phyloP scores from a whole-genome alignment of 306 rosid genomes.

The Fagus sylvatica region DNA sequence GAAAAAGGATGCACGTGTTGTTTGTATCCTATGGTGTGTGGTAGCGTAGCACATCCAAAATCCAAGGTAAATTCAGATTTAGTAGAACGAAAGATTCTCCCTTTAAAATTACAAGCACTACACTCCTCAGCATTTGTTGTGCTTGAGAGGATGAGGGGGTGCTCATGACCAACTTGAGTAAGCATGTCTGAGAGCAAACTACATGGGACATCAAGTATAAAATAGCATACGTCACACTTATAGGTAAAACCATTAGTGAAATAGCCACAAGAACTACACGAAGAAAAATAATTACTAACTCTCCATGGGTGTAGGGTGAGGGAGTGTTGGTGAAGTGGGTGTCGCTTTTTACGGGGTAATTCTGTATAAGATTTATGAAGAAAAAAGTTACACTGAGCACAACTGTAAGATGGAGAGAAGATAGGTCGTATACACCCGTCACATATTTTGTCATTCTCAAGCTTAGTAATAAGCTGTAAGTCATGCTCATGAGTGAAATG shows the following conservation, averaged over 20 bases:
- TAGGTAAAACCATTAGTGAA: neutral
- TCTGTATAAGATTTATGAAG: neutral
- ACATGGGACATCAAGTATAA: neutral
- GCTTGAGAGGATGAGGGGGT: neutral
- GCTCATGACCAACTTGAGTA: neutral
- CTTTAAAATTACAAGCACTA: neutral
- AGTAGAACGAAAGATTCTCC: neutral
- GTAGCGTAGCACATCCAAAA: neutral
- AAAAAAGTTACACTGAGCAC: neutral
- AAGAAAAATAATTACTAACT: no score
- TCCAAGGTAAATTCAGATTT: neutral
- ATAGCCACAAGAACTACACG: accelerated
- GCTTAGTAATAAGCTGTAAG: neutral
- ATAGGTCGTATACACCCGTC: neutral
- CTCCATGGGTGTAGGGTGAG: neutral
- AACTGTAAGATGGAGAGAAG: neutral
- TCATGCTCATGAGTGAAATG: neutral
- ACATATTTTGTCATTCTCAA: neutral
- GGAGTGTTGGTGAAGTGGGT: neutral
- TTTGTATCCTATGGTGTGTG: neutral
- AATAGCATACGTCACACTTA: accelerated
- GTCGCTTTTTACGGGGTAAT: neutral
- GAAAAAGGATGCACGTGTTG: neutral
- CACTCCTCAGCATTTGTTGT: neutral
- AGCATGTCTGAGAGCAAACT: neutral